phyloP scores from a whole-genome alignment of 352 stramenopile genomes.

The Pythium folliculosum region DNA sequence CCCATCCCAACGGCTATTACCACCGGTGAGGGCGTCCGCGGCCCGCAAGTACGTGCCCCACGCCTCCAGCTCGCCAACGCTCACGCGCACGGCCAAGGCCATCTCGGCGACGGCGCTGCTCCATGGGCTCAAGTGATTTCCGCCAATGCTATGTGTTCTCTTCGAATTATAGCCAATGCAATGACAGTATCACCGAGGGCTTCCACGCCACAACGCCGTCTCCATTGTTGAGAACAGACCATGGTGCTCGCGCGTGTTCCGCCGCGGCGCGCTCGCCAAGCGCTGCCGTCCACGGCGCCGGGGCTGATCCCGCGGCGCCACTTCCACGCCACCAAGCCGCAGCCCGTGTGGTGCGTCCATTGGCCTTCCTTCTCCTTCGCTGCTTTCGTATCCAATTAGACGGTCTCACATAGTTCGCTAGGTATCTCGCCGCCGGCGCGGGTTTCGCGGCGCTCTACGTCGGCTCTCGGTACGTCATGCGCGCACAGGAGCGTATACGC shows the following conservation, averaged over 20 bases:
- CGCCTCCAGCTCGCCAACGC: constrained; percentile 30
- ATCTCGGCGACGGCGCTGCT: constrained; percentile 49
- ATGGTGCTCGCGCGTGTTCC: constrained; percentile 18
- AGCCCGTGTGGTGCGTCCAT: constrained; percentile 45
- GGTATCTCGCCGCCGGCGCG: constrained; percentile 39
- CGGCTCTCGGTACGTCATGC: constrained; percentile 57
- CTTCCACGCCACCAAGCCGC: constrained; percentile 51
- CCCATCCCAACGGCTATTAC: neutral
- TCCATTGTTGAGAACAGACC: constrained; percentile 1
- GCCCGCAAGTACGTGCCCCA: constrained; percentile 16
- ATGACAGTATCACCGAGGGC: neutral
- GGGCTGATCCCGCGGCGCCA: constrained; percentile 29
- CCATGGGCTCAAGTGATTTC: constrained; percentile 19
- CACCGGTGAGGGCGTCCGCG: neutral
- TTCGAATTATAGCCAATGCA: constrained; percentile 29
- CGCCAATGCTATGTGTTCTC: constrained; percentile 21
- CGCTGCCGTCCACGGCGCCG: constrained; percentile 6
- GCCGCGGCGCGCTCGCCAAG: neutral
- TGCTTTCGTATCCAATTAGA: neutral
- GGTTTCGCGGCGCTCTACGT: constrained; percentile 53
- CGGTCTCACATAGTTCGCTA: neutral
- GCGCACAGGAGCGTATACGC: constrained; percentile 58
- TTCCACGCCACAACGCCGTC: too few relatives aligned
- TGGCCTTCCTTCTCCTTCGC: neutral
- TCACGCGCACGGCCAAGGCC: constrained; percentile 45